phyloP scores from a whole-genome alignment of 2,329 filamentous ascomycete genomes.

The Helotiales sp. region DNA sequence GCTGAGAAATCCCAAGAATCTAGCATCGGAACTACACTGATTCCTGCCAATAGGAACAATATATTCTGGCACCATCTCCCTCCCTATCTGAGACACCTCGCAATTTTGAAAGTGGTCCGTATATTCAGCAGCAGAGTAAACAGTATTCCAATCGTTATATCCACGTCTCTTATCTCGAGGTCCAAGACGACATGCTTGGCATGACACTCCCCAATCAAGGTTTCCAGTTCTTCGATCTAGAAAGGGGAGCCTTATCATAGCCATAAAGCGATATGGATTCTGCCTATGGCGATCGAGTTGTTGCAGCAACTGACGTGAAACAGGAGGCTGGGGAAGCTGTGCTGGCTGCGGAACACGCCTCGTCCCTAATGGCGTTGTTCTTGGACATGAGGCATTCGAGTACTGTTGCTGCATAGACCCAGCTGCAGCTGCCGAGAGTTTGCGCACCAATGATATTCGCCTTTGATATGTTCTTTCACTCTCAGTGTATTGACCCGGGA shows the following conservation, averaged over 20 bases:
- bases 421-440: slow-evolving; percentile 9
- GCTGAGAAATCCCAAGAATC: too few relatives aligned
- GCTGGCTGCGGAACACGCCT: too few relatives aligned
- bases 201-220: slow-evolving; percentile 27
- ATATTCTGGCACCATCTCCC: slow-evolving; percentile 9
- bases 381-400: too few relatives aligned
- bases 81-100: slow-evolving; percentile 21
- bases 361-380: too few relatives aligned
- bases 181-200: slow-evolving; percentile 28
- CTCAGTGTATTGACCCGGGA: slow-evolving; percentile 25
- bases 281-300: slow-evolving; percentile 13
- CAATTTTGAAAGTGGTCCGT: slow-evolving; percentile 26
- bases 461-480: slow-evolving; percentile 18
- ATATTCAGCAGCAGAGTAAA: slow-evolving; percentile 24
- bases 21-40: too few relatives aligned
- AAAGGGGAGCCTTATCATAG: slow-evolving; percentile 25
- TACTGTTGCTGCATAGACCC: too few relatives aligned
- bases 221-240: slow-evolving; percentile 23
- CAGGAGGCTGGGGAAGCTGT: too few relatives aligned
- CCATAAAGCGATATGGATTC: slow-evolving; percentile 28
- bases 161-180: slow-evolving; percentile 20
- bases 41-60: too few relatives aligned
- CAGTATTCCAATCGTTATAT: slow-evolving; percentile 20
- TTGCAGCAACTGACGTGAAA: background rate
- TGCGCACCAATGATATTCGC: slow-evolving; percentile 23